Conservation (phyloP, 2,329 filamentous ascomycete genomes). For the Apiospora sp. region DNA sequence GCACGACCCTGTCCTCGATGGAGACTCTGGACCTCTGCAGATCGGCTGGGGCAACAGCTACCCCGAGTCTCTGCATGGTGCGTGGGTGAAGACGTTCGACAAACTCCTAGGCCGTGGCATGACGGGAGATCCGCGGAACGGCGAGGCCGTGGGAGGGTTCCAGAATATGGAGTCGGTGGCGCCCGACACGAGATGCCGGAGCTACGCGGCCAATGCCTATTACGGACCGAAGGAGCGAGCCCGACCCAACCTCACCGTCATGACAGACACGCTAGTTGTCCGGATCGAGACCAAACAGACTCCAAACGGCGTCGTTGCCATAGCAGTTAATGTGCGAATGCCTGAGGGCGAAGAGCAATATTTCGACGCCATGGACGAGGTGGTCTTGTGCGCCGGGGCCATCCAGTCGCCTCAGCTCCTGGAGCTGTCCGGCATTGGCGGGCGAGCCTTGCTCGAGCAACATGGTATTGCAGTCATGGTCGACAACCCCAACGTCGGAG, state of each 20-base stretch:
- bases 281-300: conserved; percentile 41
- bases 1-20: conserved; percentile 42
- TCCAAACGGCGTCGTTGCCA: conserved; percentile 39
- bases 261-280: conserved; percentile 44
- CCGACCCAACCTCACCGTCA: conserved; percentile 45
- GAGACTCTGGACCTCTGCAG: conserved; percentile 45
- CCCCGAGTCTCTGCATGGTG: conserved; percentile 39
- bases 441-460: conserved; percentile 48
- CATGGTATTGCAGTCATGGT: conserved; percentile 48
- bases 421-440: conserved; percentile 48
- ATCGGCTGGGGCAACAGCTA: conserved; percentile 47
- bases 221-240: conserved; percentile 41
- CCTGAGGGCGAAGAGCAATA: conserved; percentile 32
- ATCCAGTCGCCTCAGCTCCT: conserved; percentile 47
- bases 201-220: conserved; percentile 45
- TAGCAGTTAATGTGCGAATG: conserved; percentile 41
- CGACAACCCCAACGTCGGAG: conserved; percentile 53
- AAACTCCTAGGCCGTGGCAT: conserved; percentile 44
- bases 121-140: conserved; percentile 43
- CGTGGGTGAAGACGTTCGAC: conserved; percentile 48
- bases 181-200: conserved; percentile 41
- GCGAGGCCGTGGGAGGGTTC: conserved; percentile 43
- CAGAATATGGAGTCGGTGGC: conserved; percentile 44
- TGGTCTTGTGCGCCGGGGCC: conserved; percentile 52
- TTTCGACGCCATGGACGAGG: conserved; percentile 40